phyloP scores from a whole-genome alignment of 164 flowering plant species.

The Hamamelis virginiana region DNA sequence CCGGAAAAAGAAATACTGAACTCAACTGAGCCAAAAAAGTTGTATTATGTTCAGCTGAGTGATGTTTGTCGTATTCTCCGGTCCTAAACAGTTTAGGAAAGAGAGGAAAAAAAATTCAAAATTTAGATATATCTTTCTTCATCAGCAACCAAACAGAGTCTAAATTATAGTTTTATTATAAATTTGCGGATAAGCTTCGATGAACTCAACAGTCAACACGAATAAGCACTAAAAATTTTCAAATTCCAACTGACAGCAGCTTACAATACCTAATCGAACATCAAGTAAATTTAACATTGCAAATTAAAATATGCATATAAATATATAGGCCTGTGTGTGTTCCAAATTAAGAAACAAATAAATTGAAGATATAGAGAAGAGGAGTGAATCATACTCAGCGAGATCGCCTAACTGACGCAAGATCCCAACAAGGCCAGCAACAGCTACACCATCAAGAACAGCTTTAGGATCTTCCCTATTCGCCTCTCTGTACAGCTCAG shows the following conservation, averaged over 20 bases:
- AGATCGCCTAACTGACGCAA: constrained; percentile 93
- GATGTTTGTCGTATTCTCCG: not conserved
- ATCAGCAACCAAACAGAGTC: not conserved
- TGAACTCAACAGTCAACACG: no score
- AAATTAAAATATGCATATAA: no score
- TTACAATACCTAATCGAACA: no score
- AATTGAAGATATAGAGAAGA: not conserved
- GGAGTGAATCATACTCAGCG: constrained; percentile 63
- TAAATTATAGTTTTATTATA: not conserved
- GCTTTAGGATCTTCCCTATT: constrained; percentile 75
- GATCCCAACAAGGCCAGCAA: constrained; percentile 94
- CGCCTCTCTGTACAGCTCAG: constrained; percentile 55
- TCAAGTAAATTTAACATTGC: no score
- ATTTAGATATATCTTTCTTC: not conserved
- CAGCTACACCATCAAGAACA: constrained; percentile 84
- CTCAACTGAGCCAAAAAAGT: no score
- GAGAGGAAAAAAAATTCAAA: not conserved
- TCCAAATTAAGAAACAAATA: not conserved
- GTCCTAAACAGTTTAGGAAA: not conserved
- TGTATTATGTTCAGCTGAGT: no score
- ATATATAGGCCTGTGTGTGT: not conserved
- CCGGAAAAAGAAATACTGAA: no score
- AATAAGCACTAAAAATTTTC: not conserved
- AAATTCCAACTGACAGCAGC: not conserved
- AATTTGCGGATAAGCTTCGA: not conserved